These are phyloP conservation scores for Corylus avellana DNA, from an alignment of 306 rosid species.

Conservation along the genomic window DNA sequence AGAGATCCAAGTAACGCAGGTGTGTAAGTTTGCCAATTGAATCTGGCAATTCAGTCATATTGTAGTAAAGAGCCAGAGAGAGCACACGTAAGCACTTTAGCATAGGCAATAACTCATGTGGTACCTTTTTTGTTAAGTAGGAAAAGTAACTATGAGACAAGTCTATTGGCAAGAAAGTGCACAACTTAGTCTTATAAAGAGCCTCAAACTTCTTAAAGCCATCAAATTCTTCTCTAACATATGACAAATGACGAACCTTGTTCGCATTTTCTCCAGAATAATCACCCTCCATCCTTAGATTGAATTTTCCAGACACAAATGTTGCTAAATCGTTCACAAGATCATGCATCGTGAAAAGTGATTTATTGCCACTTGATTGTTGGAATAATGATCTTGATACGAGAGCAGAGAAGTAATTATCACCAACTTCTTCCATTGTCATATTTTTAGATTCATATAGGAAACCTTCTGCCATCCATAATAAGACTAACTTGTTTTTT, in stretches of 20 bases:
- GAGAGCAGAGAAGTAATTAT: no score
- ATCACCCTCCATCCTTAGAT: conserved; percentile 4
- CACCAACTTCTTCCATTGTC: no score
- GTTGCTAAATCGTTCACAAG: conserved; percentile 43
- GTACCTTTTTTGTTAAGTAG: no score
- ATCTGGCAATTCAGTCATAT: no score
- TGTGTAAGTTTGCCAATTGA: no score
- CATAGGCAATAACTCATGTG: no score
- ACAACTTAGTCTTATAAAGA: conserved; percentile 13
- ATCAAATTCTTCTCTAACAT: conserved; percentile 14
- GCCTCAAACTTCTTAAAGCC: conserved; percentile 29
- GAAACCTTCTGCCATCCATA: conserved; percentile 38
- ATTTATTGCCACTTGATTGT: conserved; percentile 3
- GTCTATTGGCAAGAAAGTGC: conserved; percentile 25
- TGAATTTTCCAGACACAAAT: conserved; percentile 17
- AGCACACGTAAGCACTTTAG: no score
- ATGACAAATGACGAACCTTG: conserved; percentile 37
- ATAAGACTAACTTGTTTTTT: conserved; percentile 19
- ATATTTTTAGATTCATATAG: neutral
- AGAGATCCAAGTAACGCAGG: no score
- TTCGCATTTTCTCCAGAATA: neutral
- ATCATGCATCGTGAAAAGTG: conserved; percentile 28
- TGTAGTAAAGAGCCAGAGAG: no score
- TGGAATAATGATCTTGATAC: no score
- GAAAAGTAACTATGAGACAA: no score